Evolutionary conservation across 2,329 filamentous ascomycete species (phyloP).

Genomic region (Diaporthe helianthi): DNA sequence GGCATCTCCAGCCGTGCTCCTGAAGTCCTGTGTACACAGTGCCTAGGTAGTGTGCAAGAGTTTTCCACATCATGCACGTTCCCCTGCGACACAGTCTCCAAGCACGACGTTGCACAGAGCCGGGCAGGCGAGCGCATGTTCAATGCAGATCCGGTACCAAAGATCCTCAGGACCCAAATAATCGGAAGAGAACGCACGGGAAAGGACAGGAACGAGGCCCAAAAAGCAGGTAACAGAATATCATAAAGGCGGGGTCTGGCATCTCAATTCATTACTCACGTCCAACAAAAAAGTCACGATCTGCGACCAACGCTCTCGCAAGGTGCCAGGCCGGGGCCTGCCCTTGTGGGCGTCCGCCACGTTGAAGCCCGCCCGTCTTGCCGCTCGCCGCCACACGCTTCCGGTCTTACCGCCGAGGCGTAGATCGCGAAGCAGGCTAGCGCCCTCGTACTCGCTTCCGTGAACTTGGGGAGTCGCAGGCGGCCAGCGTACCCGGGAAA

Average conservation of each 20-base stretch:
- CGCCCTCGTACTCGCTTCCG: conserved; percentile 43
- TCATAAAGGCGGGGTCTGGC: not conserved
- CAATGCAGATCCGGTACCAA: not conserved
- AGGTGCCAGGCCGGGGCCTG: conserved; percentile 39
- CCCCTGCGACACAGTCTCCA: conserved; percentile 18
- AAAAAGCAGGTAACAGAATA: not conserved
- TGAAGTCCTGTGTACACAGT: no score
- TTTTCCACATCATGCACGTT: conserved; percentile 1
- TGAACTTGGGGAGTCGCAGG: conserved; percentile 37
- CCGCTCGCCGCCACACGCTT: conserved; percentile 39
- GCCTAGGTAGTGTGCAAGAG: not conserved
- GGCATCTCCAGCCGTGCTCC: conserved; percentile 32
- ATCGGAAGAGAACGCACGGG: not conserved
- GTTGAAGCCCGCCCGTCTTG: conserved; percentile 46
- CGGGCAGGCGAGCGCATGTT: not conserved
- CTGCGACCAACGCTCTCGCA: conserved; percentile 43
- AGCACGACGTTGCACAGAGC: conserved; percentile 2
- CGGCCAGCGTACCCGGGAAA: not conserved
- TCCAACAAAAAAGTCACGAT: conserved; percentile 44
- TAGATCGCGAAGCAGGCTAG: conserved; percentile 43
- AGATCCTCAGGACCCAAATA: not conserved
- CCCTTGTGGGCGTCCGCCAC: conserved; percentile 42
- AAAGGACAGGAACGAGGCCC: not conserved
- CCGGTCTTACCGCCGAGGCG: conserved; percentile 40
- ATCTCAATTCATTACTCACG: conserved; percentile 38